Evolutionary conservation across 176 grass and related monocot genomes (phyloP).

Genomic region (Avena atlantica): DNA sequence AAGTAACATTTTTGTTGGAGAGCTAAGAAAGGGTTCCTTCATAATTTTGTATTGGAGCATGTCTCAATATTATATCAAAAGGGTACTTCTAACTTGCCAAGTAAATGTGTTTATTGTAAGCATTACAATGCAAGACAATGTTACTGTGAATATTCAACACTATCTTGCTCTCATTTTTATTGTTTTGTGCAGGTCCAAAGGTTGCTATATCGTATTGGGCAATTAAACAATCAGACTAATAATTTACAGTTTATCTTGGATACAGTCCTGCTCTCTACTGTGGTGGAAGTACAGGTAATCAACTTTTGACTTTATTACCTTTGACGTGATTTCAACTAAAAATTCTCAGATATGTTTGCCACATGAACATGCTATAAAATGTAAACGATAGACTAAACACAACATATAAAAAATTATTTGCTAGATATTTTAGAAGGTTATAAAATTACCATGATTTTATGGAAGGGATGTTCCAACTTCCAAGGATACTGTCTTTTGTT

Average conservation of each 20-base stretch:
- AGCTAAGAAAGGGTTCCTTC: background rate
- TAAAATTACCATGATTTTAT: background rate
- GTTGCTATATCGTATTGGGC: slow-evolving; percentile 43
- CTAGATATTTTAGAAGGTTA: background rate
- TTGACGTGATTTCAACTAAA: background rate
- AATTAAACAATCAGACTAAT: slow-evolving; percentile 66
- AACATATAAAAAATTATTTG: background rate
- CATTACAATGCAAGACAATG: background rate
- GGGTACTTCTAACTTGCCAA: background rate
- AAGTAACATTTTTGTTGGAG: background rate
- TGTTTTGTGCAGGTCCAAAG: slow-evolving; percentile 62
- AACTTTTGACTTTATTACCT: slow-evolving; percentile 27
- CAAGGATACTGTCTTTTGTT: slow-evolving; percentile 2
- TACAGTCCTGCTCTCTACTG: slow-evolving; percentile 56
- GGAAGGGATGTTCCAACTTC: slow-evolving; percentile 13
- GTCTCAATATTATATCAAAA: background rate
- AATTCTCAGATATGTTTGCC: background rate
- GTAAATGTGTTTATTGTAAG: background rate
- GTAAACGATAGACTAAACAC: background rate
- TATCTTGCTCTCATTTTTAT: background rate
- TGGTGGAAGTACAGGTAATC: slow-evolving; percentile 88
- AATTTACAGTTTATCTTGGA: slow-evolving; percentile 74
- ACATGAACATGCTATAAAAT: slow-evolving; percentile 14
- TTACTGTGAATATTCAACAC: slow-evolving; percentile 6
- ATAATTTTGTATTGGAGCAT: background rate